phyloP scores from a whole-genome alignment of 208 protist species.

The Crithidia expoeki region DNA sequence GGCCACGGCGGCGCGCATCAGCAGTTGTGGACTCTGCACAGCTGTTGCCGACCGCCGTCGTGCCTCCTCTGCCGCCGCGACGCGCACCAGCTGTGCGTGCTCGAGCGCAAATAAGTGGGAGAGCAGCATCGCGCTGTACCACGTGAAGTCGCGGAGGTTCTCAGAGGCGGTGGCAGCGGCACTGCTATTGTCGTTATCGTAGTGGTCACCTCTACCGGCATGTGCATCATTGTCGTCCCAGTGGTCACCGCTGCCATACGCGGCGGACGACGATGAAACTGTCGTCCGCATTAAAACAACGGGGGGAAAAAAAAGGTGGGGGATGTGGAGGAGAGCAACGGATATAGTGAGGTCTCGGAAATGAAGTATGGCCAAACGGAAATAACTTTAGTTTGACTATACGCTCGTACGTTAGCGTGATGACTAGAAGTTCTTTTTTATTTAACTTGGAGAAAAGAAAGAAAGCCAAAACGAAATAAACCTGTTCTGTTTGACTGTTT shows the following conservation, averaged over 20 bases:
- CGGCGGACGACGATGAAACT: not conserved
- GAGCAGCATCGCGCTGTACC: slow-evolving; percentile 48
- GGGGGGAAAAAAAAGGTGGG: not conserved
- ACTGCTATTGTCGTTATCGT: not conserved
- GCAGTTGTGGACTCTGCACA: slow-evolving; percentile 24
- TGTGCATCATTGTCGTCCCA: slow-evolving; percentile 14
- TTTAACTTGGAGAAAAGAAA: no score
- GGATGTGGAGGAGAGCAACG: not conserved
- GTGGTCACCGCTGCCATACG: slow-evolving; percentile 7
- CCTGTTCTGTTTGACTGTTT: no score
- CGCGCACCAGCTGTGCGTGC: slow-evolving; percentile 36
- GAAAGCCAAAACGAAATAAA: no score
- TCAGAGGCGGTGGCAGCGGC: slow-evolving; percentile 14
- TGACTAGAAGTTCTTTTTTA: no score
- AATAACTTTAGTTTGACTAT: no score
- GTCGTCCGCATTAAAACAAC: not conserved
- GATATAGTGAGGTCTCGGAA: not conserved
- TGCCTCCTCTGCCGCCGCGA: slow-evolving; percentile 21
- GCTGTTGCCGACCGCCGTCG: slow-evolving; percentile 8
- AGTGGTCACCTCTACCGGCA: not conserved
- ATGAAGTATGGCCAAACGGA: no score
- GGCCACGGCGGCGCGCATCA: slow-evolving; percentile 28
- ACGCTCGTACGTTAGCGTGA: no score
- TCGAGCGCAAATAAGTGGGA: slow-evolving; percentile 45
- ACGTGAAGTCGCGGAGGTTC: slow-evolving; percentile 39